Percentiles rank a stretch among this genome's conserved stretches.
These are phyloP conservation scores for Pharnaceum exiguum DNA, from an alignment of 148 eudicot genomes.

Conservation along the genomic window DNA sequence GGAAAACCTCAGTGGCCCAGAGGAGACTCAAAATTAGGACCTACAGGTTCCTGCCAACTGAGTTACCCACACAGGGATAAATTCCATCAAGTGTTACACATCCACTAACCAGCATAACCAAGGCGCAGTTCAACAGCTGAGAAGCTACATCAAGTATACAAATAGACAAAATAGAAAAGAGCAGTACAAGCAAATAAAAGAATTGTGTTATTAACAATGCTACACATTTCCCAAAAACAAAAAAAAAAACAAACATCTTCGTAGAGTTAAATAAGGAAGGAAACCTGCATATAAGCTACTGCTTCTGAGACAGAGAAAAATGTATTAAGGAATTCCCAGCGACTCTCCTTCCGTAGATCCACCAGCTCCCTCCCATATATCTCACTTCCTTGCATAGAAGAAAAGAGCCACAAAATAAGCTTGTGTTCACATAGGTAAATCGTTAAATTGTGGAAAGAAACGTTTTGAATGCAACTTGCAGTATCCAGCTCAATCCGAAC, in stretches of 20 bases:
- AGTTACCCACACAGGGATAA: too few relatives aligned
- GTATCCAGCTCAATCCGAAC: not conserved
- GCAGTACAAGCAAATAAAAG: not conserved
- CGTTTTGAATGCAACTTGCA: conserved; percentile 2
- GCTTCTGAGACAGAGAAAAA: conserved; percentile 97
- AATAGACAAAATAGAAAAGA: not conserved
- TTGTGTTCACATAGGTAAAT: not conserved
- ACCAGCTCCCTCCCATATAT: conserved; percentile 96
- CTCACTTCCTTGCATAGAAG: conserved; percentile 79
- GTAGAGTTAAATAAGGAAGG: not conserved
- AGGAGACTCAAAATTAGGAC: too few relatives aligned
- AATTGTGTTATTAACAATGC: not conserved
- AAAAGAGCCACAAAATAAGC: conserved; percentile 22
- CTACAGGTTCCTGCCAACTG: too few relatives aligned
- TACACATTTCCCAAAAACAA: not conserved
- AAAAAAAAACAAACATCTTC: not conserved
- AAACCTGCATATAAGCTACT: conserved; percentile 98
- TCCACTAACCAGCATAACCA: not conserved
- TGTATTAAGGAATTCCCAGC: conserved; percentile 98
- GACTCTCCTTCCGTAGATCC: conserved; percentile 84
- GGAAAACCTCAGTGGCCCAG: too few relatives aligned
- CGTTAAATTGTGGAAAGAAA: not conserved
- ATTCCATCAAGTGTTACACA: not conserved
- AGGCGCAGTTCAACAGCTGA: not conserved
- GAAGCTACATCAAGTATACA: not conserved